Conservation (phyloP, 805 yeast species). For the Sungouiella thailandica region DNA sequence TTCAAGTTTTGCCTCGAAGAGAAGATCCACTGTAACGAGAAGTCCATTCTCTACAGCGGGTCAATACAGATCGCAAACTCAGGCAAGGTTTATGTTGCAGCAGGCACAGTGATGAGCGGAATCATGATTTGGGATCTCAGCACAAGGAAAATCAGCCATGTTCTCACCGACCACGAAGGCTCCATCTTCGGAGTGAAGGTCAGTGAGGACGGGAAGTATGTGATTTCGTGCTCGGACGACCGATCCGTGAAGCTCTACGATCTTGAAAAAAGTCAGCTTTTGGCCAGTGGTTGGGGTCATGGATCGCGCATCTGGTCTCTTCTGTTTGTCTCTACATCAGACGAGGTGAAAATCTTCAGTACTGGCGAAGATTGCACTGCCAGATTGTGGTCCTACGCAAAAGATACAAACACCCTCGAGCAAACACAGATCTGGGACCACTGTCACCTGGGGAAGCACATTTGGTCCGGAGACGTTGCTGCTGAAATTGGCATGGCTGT, state of each 20-base stretch:
- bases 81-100: slow-evolving; percentile 54
- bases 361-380: slow-evolving; percentile 84
- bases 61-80: slow-evolving; percentile 47
- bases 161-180: slow-evolving; percentile 78
- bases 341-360: slow-evolving; percentile 44
- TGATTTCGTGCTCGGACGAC: slow-evolving; percentile 90
- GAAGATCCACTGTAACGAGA: slow-evolving; percentile 52
- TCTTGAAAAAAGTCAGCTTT: slow-evolving; percentile 46
- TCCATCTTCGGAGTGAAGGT: slow-evolving; percentile 79
- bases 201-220: slow-evolving; percentile 47
- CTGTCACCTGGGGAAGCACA: slow-evolving; percentile 78
- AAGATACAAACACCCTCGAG: slow-evolving; percentile 24
- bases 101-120: slow-evolving; percentile 94
- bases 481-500: slow-evolving; percentile 41
- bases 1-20: slow-evolving; percentile 18
- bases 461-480: slow-evolving; percentile 73
- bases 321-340: slow-evolving; percentile 42
- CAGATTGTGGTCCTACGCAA: slow-evolving; percentile 61
- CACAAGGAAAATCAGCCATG: slow-evolving; percentile 40
- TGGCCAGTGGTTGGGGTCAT: slow-evolving; percentile 95
- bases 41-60: slow-evolving; percentile 86
- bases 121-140: slow-evolving; percentile 70
- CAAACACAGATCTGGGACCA: slow-evolving; percentile 49
- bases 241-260: slow-evolving; percentile 80
- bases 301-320: slow-evolving; percentile 90